These are phyloP conservation scores for Neopestalotiopsis clavispora DNA, from an alignment of 2,329 filamentous ascomycete genomes.

Conservation along the genomic window DNA sequence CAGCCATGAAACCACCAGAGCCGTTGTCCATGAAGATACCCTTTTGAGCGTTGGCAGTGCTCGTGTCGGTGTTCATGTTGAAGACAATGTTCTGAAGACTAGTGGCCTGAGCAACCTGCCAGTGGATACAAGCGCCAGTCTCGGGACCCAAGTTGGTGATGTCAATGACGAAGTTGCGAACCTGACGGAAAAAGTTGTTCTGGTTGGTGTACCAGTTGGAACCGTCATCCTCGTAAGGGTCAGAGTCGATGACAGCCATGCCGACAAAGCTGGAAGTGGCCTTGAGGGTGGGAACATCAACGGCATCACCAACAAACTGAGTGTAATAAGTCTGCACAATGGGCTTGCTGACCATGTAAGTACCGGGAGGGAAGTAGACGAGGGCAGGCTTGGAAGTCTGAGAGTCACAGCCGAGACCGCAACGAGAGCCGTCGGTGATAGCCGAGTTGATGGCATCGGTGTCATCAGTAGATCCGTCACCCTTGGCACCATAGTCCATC, in stretches of 20 bases:
- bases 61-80: constrained; percentile 74
- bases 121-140: constrained; percentile 75
- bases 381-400: constrained; percentile 83
- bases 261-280: constrained; percentile 74
- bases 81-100: constrained; percentile 82
- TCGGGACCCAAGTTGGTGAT: constrained; percentile 66
- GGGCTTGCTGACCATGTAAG: constrained; percentile 79
- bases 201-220: constrained; percentile 81
- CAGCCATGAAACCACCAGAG: constrained; percentile 82
- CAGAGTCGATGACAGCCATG: constrained; percentile 87
- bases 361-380: constrained; percentile 90
- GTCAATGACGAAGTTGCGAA: constrained; percentile 84
- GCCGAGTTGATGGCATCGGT: constrained; percentile 87
- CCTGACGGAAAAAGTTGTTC: constrained; percentile 82
- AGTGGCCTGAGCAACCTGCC: constrained; percentile 85
- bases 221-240: constrained; percentile 77
- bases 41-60: constrained; percentile 69
- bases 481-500: constrained; percentile 74
- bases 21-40: constrained; percentile 88
- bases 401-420: constrained; percentile 81
- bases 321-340: constrained; percentile 92
- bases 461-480: constrained; percentile 76
- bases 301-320: constrained; percentile 84
- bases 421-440: constrained; percentile 78
- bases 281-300: constrained; percentile 75